Conservation (phyloP, 2,329 filamentous ascomycete species). For the Phyllosticta citrichinensis region DNA sequence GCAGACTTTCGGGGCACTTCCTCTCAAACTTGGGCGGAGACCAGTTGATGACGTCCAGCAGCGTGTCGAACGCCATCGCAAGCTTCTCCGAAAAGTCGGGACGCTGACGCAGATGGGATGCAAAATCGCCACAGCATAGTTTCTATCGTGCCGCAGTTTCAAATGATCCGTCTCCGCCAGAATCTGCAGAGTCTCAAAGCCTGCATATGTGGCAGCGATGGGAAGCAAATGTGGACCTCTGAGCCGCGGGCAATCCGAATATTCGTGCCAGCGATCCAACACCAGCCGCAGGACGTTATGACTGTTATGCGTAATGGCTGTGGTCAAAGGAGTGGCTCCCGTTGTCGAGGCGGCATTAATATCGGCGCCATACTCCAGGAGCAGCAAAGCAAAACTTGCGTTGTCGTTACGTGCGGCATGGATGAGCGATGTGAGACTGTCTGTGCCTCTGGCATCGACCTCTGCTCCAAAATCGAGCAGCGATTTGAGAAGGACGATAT, state of each 20-base stretch:
- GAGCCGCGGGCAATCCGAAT: conserved; percentile 24
- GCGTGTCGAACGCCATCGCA: background rate
- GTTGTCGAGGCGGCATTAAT: conserved; percentile 22
- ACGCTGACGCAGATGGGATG: background rate
- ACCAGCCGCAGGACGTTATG: conserved; percentile 25
- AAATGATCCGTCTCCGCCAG: background rate
- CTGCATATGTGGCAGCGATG: conserved; percentile 19
- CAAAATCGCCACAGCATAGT: background rate
- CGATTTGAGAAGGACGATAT: conserved; percentile 20
- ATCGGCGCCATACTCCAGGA: conserved; percentile 26
- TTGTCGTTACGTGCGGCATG: conserved; percentile 24
- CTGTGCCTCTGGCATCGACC: conserved; percentile 19
- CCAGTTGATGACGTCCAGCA: background rate
- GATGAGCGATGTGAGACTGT: conserved; percentile 23
- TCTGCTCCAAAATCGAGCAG: conserved; percentile 25
- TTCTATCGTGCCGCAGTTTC: background rate
- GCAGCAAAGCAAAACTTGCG: conserved; percentile 21
- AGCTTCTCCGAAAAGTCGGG: background rate
- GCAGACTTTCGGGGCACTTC: background rate
- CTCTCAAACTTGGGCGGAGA: background rate
- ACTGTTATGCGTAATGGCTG: conserved; percentile 26
- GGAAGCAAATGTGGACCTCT: conserved; percentile 22
- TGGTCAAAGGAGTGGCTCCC: conserved; percentile 24
- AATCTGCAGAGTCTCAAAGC: background rate
- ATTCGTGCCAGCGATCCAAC: conserved; percentile 27